Percentiles rank a stretch among this genome's conserved stretches.
Conservation (phyloP, 129 eudicot species). For the Lactuca saligna region DNA sequence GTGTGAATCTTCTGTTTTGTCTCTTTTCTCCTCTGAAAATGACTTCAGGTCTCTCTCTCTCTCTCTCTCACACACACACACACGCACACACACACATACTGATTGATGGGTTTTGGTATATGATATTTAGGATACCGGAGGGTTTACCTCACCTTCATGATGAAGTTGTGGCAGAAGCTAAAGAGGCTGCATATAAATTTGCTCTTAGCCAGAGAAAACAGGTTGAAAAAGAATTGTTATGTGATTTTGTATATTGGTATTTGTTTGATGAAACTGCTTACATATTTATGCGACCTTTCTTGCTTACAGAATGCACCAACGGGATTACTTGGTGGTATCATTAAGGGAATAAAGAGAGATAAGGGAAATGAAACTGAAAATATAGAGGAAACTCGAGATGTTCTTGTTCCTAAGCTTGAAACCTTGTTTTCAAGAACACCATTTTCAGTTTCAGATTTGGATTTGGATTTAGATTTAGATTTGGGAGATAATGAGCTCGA, state of each 20-base stretch:
- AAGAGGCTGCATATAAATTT: conserved; percentile 48
- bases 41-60: conserved; percentile 79
- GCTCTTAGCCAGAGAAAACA: conserved; percentile 58
- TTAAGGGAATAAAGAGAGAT: conserved; percentile 67
- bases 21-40: conserved; percentile 82
- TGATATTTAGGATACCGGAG: conserved; percentile 63
- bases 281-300: conserved; percentile 17
- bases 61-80: not conserved
- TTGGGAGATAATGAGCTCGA: conserved; percentile 39
- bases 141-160: conserved; percentile 82
- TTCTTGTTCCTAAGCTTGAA: conserved; percentile 58
- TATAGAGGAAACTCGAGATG: conserved; percentile 47
- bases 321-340: conserved; percentile 63
- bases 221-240: conserved; percentile 32
- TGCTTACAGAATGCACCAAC: conserved; percentile 45
- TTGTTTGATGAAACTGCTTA: conserved; percentile 14
- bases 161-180: conserved; percentile 77
- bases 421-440: conserved; percentile 75
- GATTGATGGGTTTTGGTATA: conserved; percentile 18
- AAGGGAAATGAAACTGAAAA: conserved; percentile 42
- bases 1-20: conserved; percentile 73
- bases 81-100: conserved; percentile 6
- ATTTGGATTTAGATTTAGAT: conserved; percentile 10
- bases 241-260: conserved; percentile 20
- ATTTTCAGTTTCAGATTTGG: conserved; percentile 51